Base-by-base conservation (phyloP, 2,329 filamentous ascomycete genomes). In the Curvularia hawaiiensis region DNA sequence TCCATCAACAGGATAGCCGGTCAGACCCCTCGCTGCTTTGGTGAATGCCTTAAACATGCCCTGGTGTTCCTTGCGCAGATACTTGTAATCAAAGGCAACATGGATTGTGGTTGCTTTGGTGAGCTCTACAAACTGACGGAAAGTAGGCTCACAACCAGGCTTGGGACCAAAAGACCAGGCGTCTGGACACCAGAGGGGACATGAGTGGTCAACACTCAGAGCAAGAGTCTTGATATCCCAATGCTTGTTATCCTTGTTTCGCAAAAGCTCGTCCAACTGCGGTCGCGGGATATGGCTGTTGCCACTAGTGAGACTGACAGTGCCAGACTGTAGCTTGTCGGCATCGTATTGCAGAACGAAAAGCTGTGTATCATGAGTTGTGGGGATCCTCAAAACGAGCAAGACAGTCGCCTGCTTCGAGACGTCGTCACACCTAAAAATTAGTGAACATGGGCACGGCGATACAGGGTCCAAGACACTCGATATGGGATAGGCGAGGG, bases 321-420 rank as follows among this genome's bases (percentile, higher is more conserved):
- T 8, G 31, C 10, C 10, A 22, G 55, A 26, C 38, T 49, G 18
- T 45, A 61, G 38, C 10, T 31, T 41, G 14, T 61, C 52, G 16
- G 39, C 59, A 46, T 61, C 52, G 22, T 61, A 61, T 41, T 61
- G 59, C 41, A 61, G 31, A 39, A 53, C 52, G 20, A 61, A 58
- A 30, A 3, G 16, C 6, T 55, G 38, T n/a, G 41, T 30, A 46
- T 50, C 24, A 49, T 53, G 45, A n/a, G 52, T 22, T 31, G 52
- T 54, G 38, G 44, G 55, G 20, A 56, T 40, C 4, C 16, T 50
- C 26, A 16, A 28, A 12, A 51, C 49, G 14, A 61, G 55, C 45
- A 61, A 43, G 38, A 61, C 35, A 8, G 59, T 61, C 18, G 59
- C 59, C 26, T 38, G 33, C 24, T 53, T 61, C 40, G 28, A 46